These are phyloP conservation scores for Colletotrichum lupini DNA, from an alignment of 2,329 filamentous ascomycete species.

Conservation along the genomic window DNA sequence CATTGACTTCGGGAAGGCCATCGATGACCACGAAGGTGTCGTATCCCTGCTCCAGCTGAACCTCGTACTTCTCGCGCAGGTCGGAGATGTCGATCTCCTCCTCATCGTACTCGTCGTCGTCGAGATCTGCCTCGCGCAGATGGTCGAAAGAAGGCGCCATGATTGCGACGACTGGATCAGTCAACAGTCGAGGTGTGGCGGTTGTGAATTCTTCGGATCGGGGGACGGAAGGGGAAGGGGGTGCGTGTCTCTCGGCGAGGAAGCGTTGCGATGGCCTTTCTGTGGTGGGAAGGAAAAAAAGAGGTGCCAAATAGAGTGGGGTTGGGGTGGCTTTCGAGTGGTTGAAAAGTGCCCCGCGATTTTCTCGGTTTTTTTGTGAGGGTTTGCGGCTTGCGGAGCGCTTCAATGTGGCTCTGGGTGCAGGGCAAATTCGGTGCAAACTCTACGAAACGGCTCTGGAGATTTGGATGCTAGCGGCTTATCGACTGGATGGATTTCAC, in stretches of 20 bases:
- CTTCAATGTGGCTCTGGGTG: constrained; percentile 13
- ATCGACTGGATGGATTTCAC: background rate
- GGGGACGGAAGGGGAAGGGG: constrained; percentile 7
- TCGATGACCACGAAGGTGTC: constrained; percentile 98
- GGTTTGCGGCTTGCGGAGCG: constrained; percentile 26
- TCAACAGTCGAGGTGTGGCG: constrained; percentile 18
- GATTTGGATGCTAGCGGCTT: background rate
- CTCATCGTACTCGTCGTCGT: constrained; percentile 87
- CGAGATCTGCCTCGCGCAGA: constrained; percentile 89
- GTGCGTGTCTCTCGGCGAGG: constrained; percentile 30
- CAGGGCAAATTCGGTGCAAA: constrained; percentile 7
- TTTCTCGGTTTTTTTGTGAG: constrained; percentile 28
- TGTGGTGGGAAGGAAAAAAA: constrained; percentile 36
- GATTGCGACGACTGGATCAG: constrained; percentile 55
- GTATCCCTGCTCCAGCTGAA: constrained; percentile 93
- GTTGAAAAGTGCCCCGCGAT: constrained; percentile 35
- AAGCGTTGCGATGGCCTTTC: constrained; percentile 27
- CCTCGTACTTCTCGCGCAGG: constrained; percentile 92
- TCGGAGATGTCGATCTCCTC: constrained; percentile 96
- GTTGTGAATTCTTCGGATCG: constrained; percentile 9
- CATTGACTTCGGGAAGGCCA: constrained; percentile 88
- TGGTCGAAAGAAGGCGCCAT: constrained; percentile 97
- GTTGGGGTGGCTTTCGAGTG: constrained; percentile 20
- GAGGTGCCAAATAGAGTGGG: constrained; percentile 34
- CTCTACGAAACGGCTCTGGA: background rate